Conservation (phyloP, 345 rosid species). For the Lumnitzera littorea region DNA sequence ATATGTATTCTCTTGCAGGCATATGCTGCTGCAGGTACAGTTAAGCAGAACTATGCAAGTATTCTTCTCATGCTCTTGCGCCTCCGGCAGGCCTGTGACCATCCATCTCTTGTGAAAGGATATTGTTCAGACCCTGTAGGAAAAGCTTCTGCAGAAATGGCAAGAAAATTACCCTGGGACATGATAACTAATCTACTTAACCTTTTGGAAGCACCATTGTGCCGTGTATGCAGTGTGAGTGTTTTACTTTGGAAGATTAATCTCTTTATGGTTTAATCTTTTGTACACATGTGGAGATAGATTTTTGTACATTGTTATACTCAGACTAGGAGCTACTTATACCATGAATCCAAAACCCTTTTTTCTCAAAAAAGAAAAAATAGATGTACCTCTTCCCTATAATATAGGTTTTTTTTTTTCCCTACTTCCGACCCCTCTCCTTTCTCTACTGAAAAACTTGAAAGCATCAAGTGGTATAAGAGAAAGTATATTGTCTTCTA, state of each 20-base stretch:
- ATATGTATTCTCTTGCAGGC: conserved; percentile 41
- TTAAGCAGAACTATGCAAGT: conserved; percentile 89
- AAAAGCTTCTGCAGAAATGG: conserved; percentile 63
- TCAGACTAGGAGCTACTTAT: not conserved
- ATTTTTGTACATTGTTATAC: not conserved
- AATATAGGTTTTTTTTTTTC: too few relatives aligned
- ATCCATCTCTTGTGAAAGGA: conserved; percentile 73
- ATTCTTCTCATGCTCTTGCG: conserved; percentile 96
- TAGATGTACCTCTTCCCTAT: too few relatives aligned
- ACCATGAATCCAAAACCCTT: too few relatives aligned
- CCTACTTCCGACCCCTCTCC: too few relatives aligned
- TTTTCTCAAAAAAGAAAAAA: too few relatives aligned
- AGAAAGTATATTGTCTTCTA: too few relatives aligned
- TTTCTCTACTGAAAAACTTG: too few relatives aligned
- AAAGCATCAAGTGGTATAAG: too few relatives aligned
- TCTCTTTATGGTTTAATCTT: not conserved
- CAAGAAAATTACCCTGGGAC: conserved; percentile 46
- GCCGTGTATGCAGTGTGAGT: conserved; percentile 67
- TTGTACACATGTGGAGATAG: not conserved
- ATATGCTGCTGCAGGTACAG: conserved; percentile 89
- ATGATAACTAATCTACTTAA: conserved; percentile 38
- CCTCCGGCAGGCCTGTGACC: conserved; percentile 96
- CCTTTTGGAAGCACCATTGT: conserved; percentile 46
- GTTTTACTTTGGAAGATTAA: not conserved
- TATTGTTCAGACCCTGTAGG: conserved; percentile 49